Evolutionary conservation across 164 flowering plant genomes (phyloP).

Genomic region (Pachysandra terminalis): DNA sequence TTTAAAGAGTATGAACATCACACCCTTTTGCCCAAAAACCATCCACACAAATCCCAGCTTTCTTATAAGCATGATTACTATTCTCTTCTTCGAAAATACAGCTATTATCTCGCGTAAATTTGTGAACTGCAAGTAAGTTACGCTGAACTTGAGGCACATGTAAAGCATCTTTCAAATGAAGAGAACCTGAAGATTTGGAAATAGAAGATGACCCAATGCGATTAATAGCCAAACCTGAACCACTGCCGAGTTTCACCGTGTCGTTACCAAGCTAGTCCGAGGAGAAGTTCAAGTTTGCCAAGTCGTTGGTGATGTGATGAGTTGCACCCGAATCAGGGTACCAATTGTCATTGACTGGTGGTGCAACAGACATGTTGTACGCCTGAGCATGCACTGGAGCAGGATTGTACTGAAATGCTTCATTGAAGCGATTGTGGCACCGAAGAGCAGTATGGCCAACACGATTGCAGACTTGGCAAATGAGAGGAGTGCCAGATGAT

Average conservation of each 20-base stretch:
- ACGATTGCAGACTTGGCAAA: background rate
- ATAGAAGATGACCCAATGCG: background rate
- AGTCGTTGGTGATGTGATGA: slow-evolving; percentile 1
- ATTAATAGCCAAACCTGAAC: slow-evolving; percentile 3
- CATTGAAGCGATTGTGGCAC: too few species aligned
- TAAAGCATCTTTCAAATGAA: too few species aligned
- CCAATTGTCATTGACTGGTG: background rate
- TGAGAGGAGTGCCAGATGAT: too few species aligned
- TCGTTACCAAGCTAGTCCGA: too few species aligned
- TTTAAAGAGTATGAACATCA: too few species aligned
- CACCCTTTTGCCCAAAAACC: too few species aligned
- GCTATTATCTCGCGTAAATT: background rate
- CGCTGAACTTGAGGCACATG: background rate
- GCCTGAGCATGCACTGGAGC: background rate
- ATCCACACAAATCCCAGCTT: too few species aligned
- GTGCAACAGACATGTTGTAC: background rate
- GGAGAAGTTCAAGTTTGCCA: too few species aligned
- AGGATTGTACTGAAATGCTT: too few species aligned
- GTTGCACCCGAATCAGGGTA: background rate
- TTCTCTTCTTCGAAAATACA: too few species aligned
- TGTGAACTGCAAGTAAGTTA: background rate
- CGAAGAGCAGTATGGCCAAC: background rate
- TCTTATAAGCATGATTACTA: too few species aligned
- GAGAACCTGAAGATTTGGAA: too few species aligned
- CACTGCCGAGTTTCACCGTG: background rate